Evolutionary conservation across 352 stramenopile genomes (phyloP), one percentile per base, ranked within the genome.

Genomic region (Phytophthora citricola): DNA sequence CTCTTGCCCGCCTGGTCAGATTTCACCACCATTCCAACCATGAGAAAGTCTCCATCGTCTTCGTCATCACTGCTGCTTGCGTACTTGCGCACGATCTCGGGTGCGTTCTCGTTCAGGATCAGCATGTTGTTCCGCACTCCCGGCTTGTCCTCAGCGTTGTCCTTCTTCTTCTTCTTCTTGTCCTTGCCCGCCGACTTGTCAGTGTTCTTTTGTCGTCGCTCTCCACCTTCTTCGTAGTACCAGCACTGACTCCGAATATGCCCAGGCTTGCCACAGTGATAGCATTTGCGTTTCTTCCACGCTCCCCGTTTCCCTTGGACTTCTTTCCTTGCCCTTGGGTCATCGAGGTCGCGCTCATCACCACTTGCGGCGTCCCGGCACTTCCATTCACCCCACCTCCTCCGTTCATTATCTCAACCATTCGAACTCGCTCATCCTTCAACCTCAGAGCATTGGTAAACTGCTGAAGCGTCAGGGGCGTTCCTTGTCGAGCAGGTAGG

Each of bases 391-490:
- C 17, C 17, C 17, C 0, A 17, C 17, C 17, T 1, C 38, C 38
- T 11, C 38, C 38, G 12, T 20, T 20, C 38, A 36, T 43, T 0
- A 9, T 5, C 4, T 22, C 31, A 4, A 14, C 38, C 38, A 43
- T 43, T 4, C 38, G 15, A 2, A 51, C 7, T 5, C 52, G 40
- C 12, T 51, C 52, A 14, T 60, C 52, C 3, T 41, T 40, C 10
- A 40, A 51, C 0, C 40, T n/a, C 4, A 43, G 38, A 1, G 38
- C 15, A 4, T 43, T 43, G 0, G 14, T 22, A 0, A 43, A n/a
- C 7, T 50, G 40, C 4, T 43, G 52, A 2, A 60, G n/a, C 11
- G 52, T 60, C 5, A 8, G 40, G 10, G 52, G 52, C 3, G 17
- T 60, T 10, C 52, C 40, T 12, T 45, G 40, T 24, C 40, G n/a